Evolutionary conservation across 2,329 filamentous ascomycete genomes (phyloP).

Genomic region (Zymoseptoria ardabiliae): DNA sequence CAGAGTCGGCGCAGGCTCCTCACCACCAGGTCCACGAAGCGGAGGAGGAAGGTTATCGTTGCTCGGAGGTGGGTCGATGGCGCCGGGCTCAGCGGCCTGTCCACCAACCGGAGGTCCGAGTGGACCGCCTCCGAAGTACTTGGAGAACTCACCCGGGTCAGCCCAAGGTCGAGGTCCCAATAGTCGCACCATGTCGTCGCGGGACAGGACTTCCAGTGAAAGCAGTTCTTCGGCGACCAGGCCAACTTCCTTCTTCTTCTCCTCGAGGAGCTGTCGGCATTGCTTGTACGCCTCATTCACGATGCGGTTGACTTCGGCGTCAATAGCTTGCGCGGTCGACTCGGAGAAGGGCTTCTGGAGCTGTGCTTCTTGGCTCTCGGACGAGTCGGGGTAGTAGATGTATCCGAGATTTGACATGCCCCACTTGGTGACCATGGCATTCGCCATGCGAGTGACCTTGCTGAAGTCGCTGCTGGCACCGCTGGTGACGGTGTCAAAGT

Average conservation of each 20-base stretch:
- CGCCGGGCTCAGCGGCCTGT: conserved; percentile 9
- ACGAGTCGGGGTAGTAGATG: conserved; percentile 69
- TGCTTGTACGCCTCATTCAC: conserved; percentile 88
- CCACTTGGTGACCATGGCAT: conserved; percentile 98
- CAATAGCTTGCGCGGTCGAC: conserved; percentile 85
- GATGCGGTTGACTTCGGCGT: conserved; percentile 82
- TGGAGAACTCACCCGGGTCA: conserved; percentile 81
- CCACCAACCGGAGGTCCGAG: conserved; percentile 9
- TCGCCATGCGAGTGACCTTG: conserved; percentile 94
- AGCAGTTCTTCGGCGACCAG: conserved; percentile 89
- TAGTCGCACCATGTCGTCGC: conserved; percentile 87
- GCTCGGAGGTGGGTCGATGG: conserved; percentile 10
- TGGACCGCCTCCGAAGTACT: conserved; percentile 64
- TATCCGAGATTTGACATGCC: conserved; percentile 96
- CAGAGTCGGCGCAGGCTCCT: conserved; percentile 23
- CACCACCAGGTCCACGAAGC: conserved; percentile 13
- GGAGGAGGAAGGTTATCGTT: conserved; percentile 16
- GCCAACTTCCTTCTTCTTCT: conserved; percentile 83
- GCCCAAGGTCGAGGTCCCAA: conserved; percentile 78
- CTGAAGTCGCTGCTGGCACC: conserved; percentile 96
- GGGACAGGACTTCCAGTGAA: conserved; percentile 79
- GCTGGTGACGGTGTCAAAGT: conserved; percentile 93
- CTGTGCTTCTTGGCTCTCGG: conserved; percentile 47
- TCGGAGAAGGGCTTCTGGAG: conserved; percentile 95
- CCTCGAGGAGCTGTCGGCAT: conserved; percentile 72